Conservation (phyloP, 202 grass and related monocot genomes). For the Carex arenaria region DNA sequence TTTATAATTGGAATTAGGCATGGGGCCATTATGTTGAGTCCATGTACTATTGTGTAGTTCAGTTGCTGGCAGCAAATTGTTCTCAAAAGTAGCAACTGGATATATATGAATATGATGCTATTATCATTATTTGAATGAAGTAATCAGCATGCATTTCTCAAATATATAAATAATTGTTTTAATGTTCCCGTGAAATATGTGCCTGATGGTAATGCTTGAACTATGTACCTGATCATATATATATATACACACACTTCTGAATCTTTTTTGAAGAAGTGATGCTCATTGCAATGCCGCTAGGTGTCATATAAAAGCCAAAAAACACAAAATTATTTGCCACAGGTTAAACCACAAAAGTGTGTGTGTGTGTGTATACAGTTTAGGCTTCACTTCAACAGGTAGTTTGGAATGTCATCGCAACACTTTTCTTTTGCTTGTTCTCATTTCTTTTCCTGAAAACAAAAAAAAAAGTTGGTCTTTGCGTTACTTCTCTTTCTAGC, state of each 20-base stretch:
- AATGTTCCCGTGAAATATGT: no score
- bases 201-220: no score
- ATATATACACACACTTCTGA: background rate
- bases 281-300: background rate
- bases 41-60: background rate
- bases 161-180: background rate
- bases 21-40: background rate
- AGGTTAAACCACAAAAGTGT: background rate
- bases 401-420: no score
- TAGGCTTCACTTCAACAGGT: no score
- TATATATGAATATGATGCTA: background rate
- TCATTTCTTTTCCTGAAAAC: no score
- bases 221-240: no score
- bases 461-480: no score
- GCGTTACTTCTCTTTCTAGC: no score
- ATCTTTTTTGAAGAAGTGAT: background rate
- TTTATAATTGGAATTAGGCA: background rate
- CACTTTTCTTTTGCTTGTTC: no score
- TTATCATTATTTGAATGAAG: constrained; percentile 1
- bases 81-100: background rate
- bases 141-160: background rate
- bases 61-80: background rate
- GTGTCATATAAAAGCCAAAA: background rate
- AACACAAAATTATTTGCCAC: background rate
- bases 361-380: no score